These are phyloP conservation scores for Mycena vitilis DNA, from an alignment of 768 basidiomycete genomes.

Conservation along the genomic window DNA sequence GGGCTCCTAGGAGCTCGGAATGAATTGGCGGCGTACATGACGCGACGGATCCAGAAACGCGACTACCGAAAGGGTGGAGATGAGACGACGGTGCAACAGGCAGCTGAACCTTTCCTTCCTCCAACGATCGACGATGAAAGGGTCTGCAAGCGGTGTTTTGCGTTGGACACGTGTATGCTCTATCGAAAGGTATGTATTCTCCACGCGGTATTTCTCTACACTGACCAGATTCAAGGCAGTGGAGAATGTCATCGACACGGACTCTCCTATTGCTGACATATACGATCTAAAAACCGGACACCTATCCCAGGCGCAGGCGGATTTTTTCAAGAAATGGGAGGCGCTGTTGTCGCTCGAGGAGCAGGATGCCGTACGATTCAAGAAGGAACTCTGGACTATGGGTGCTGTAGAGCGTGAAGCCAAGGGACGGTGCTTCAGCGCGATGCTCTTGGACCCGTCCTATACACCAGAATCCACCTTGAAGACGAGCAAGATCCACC, in stretches of 20 bases:
- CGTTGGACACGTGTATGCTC: conserved; percentile 90
- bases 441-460: conserved; percentile 75
- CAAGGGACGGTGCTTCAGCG: conserved; percentile 85
- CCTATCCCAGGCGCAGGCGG: conserved; percentile 70
- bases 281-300: conserved; percentile 87
- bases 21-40: conserved; percentile 84
- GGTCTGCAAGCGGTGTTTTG: conserved; percentile 84
- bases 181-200: conserved; percentile 78
- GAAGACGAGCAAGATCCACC: conserved; percentile 72
- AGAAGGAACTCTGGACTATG: conserved; percentile 95
- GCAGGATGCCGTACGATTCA: conserved; percentile 84
- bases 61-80: conserved; percentile 18
- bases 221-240: conserved; percentile 62
- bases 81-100: conserved; percentile 1
- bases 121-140: conserved; percentile 86
- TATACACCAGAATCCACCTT: conserved; percentile 42
- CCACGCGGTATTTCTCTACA: conserved; percentile 1
- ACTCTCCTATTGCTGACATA: conserved; percentile 70
- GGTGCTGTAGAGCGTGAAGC: conserved; percentile 81
- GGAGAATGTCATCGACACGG: conserved; percentile 67
- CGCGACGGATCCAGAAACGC: conserved; percentile 54
- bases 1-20: conserved; percentile 87
- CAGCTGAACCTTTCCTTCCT: conserved; percentile 76
- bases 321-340: conserved; percentile 95
- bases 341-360: conserved; percentile 86